Percentiles rank a stretch among this genome's conserved stretches.
phyloP scores from a whole-genome alignment of 2,329 filamentous ascomycete species.

The Cytospora mali region DNA sequence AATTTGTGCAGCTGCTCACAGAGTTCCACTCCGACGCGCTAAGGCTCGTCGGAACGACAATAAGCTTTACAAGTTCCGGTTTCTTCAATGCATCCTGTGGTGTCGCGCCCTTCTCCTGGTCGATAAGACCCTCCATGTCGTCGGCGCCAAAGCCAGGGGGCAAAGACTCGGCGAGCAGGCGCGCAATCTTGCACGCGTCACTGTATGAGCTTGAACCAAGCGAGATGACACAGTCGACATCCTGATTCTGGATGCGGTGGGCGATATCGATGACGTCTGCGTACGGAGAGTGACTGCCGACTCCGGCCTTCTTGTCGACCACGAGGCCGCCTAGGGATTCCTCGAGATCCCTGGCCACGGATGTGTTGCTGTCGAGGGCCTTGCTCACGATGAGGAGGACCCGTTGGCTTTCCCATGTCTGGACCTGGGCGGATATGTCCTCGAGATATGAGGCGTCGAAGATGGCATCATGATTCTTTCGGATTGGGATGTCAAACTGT shows the following conservation, averaged over 20 bases:
- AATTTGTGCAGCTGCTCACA: background rate
- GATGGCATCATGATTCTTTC: background rate
- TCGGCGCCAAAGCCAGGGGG: background rate
- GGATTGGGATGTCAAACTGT: background rate
- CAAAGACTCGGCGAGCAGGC: background rate
- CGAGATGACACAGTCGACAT: background rate
- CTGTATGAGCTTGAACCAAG: background rate
- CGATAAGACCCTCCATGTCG: background rate
- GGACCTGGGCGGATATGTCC: background rate
- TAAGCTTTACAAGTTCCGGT: background rate
- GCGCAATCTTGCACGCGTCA: background rate
- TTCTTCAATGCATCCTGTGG: background rate
- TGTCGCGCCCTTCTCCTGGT: background rate
- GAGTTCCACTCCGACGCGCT: background rate
- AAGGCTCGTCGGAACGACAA: background rate
- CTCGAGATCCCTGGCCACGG: background rate
- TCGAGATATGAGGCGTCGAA: background rate
- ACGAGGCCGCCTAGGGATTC: background rate
- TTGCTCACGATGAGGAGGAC: background rate
- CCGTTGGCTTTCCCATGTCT: background rate
- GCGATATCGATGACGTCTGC: slow-evolving; percentile 1
- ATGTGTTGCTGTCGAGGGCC: background rate
- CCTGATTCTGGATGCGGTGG: background rate
- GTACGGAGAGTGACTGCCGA: background rate
- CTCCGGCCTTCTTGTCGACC: slow-evolving; percentile 1